Conservation (phyloP, 1,284 basidiomycete species). For the Boletellus deceptivus region DNA sequence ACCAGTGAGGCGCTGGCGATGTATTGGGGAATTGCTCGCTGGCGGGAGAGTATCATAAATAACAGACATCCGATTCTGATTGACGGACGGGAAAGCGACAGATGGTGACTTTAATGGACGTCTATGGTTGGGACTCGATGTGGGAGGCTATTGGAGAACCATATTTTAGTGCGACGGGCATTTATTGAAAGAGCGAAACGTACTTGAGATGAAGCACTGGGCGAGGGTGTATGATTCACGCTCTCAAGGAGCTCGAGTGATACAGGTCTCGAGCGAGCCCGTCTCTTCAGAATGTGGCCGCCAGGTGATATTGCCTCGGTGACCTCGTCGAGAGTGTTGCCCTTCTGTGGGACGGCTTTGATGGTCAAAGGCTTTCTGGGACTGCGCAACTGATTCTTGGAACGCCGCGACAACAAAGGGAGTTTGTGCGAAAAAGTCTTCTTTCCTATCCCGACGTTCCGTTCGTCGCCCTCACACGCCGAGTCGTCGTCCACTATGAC, state of each 20-base stretch:
- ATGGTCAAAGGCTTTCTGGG: slow-evolving; percentile 28
- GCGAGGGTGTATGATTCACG: slow-evolving; percentile 40
- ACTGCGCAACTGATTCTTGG: slow-evolving; percentile 26
- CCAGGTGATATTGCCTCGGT: slow-evolving; percentile 69
- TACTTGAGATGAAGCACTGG: slow-evolving; percentile 41
- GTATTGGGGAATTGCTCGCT: slow-evolving; percentile 43
- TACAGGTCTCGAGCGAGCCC: slow-evolving; percentile 64
- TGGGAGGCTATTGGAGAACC: slow-evolving; percentile 16
- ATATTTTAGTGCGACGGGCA: slow-evolving; percentile 1
- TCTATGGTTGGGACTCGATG: slow-evolving; percentile 16
- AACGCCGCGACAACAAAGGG: slow-evolving; percentile 23
- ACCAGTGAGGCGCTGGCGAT: slow-evolving; percentile 45
- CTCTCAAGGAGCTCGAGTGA: slow-evolving; percentile 62
- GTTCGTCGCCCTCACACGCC: slow-evolving; percentile 45
- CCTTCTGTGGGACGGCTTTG: slow-evolving; percentile 37
- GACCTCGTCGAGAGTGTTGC: slow-evolving; percentile 48
- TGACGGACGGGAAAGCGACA: slow-evolving; percentile 35
- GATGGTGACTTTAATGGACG: slow-evolving; percentile 17
- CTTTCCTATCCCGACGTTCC: slow-evolving; percentile 32
- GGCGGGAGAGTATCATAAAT: slow-evolving; percentile 28
- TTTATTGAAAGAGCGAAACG: slow-evolving; percentile 14
- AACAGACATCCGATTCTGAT: slow-evolving; percentile 22
- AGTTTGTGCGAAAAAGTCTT: slow-evolving; percentile 27
- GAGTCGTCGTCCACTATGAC: slow-evolving; percentile 46
- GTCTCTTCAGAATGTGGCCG: slow-evolving; percentile 68